Conservation (phyloP, 106 monocot species). For the Dendrobium chrysotoxum region DNA sequence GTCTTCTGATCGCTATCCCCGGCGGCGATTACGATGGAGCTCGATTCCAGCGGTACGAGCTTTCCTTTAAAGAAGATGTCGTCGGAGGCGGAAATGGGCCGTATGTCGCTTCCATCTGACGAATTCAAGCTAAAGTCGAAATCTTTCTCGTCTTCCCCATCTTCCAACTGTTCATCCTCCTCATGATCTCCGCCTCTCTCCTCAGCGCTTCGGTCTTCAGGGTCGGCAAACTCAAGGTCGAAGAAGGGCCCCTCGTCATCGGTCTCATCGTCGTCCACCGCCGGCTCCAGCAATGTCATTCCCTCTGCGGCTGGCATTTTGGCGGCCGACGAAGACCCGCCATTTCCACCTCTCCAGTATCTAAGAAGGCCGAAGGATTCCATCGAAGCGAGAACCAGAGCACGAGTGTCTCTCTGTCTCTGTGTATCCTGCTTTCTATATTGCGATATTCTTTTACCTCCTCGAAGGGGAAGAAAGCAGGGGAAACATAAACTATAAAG, state of each 20-base stretch:
- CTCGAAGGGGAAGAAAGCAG: background rate
- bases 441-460: background rate
- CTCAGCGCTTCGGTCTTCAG: background rate
- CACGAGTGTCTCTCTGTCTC: background rate
- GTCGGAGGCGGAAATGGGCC: slow-evolving; percentile 23
- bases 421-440: background rate
- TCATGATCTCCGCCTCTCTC: background rate
- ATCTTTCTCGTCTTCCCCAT: slow-evolving; percentile 20
- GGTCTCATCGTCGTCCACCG: background rate
- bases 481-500: background rate
- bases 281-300: background rate
- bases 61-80: slow-evolving; percentile 46
- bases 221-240: slow-evolving; percentile 54
- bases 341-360: background rate
- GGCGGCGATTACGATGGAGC: slow-evolving; percentile 8
- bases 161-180: background rate
- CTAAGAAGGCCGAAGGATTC: slow-evolving; percentile 39
- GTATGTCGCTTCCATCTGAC: background rate
- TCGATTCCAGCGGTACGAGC: slow-evolving; percentile 31
- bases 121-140: slow-evolving; percentile 19
- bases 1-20: slow-evolving; percentile 17
- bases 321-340: background rate
- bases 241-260: slow-evolving; percentile 63
- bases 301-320: background rate
- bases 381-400: slow-evolving; percentile 36